Evolutionary conservation across 2,329 filamentous ascomycete genomes (phyloP).

Genomic region (Verticillium nonalfalfae): DNA sequence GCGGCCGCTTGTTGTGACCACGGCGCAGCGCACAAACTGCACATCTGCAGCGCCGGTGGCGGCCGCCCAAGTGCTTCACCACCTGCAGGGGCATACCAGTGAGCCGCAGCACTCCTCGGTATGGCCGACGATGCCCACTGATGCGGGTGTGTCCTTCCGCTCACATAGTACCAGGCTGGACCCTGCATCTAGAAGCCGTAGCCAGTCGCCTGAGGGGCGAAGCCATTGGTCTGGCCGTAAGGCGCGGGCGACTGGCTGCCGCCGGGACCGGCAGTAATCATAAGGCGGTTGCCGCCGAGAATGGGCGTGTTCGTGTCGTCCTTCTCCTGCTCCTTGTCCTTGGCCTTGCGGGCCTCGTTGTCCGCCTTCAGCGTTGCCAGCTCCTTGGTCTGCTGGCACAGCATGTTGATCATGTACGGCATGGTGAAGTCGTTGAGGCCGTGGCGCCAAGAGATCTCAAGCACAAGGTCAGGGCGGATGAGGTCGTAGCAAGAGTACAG

Average conservation of each 20-base stretch:
- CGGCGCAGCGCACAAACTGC: neutral
- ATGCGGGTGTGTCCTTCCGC: neutral
- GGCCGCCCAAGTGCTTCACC: neutral
- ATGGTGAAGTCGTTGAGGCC: constrained; percentile 95
- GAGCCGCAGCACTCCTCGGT: neutral
- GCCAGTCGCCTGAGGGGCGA: constrained; percentile 82
- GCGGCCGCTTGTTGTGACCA: neutral
- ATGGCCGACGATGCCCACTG: neutral
- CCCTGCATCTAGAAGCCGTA: constrained; percentile 48
- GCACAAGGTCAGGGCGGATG: constrained; percentile 83
- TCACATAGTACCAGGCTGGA: constrained; percentile 5
- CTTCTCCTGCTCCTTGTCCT: constrained; percentile 67
- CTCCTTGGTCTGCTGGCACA: constrained; percentile 83
- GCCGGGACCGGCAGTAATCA: constrained; percentile 86
- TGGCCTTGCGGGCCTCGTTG: constrained; percentile 87
- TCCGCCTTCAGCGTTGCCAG: constrained; percentile 84
- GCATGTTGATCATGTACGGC: constrained; percentile 99
- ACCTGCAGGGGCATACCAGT: neutral
- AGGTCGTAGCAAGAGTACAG: constrained; percentile 98
- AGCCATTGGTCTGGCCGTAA: constrained; percentile 78
- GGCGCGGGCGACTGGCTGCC: constrained; percentile 54
- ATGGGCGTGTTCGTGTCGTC: constrained; percentile 93
- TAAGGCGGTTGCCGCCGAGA: constrained; percentile 77
- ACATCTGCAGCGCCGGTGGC: neutral
- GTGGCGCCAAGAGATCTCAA: constrained; percentile 96